Percentiles rank a stretch among this genome's conserved stretches.
These are phyloP conservation scores for Raphanus hybrid DNA, from an alignment of 441 rosid species.

Conservation along the genomic window DNA sequence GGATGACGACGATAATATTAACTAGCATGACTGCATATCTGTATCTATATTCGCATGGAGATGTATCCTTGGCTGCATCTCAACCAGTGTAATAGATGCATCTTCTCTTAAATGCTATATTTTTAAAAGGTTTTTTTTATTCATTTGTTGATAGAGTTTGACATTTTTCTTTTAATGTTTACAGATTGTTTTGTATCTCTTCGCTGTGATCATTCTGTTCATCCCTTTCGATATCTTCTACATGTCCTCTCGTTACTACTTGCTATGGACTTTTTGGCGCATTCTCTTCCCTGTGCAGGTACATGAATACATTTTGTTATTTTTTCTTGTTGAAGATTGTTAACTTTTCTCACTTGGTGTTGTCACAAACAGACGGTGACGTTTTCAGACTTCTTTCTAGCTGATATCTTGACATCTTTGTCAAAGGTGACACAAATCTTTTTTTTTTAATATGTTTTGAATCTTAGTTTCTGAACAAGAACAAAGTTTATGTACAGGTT, in stretches of 20 bases:
- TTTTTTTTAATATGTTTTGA: neutral
- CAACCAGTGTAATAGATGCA: constrained; percentile 99
- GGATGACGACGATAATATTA: constrained; percentile 92
- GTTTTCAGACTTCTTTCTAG: constrained; percentile 92
- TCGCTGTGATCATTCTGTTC: constrained; percentile 70
- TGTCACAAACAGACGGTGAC: constrained; percentile 70
- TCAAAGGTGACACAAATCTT: constrained; percentile 63
- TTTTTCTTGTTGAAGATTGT: neutral
- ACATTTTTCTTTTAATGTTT: constrained; percentile 20
- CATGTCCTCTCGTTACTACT: constrained; percentile 81
- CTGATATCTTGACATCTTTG: constrained; percentile 97
- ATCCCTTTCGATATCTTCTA: constrained; percentile 92
- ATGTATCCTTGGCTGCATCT: constrained; percentile 92
- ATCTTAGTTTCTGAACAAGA: neutral
- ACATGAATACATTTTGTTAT: constrained; percentile 21
- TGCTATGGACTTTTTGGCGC: constrained; percentile 90
- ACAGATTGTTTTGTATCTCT: constrained; percentile 87
- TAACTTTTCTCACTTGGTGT: no score
- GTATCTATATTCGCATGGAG: constrained; percentile 94
- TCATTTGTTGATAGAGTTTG: constrained; percentile 2
- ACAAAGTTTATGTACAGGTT: constrained; percentile 56
- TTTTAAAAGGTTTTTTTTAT: constrained; percentile 15
- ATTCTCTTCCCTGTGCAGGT: constrained; percentile 92
- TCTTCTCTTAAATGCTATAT: constrained; percentile 48
- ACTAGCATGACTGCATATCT: constrained; percentile 96